Base-by-base conservation (phyloP, 768 basidiomycete species). In the Boletus rufocinnamomeus region DNA sequence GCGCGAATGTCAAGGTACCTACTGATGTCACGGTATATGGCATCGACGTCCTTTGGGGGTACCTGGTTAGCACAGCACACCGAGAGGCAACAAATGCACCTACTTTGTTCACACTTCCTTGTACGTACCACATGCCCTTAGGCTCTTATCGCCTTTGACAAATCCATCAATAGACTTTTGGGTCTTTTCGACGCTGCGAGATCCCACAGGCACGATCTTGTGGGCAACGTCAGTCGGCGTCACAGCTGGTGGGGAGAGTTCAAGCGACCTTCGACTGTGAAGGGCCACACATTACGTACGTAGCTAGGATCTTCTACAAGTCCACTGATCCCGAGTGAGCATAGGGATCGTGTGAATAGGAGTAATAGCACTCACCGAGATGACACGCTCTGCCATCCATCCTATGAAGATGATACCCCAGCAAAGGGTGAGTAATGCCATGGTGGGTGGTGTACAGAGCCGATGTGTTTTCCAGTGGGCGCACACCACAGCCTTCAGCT, bases 311-410 rank as follows among this genome's bases (percentile, higher is more conserved):
- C 41, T n/a, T 49, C 51, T n/a, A 34, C 11, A 37, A 45, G 28
- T 40, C 28, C 40, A 25, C 28, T 32, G 19, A 37, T 32, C 55
- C 32, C 32, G 21, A 28, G 25, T 51, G 21, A 65, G 28, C 30
- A 37, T 38, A 35, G 5, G 1, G 4, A 46, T 23, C 23, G 3
- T 50, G 25, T 35, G 6, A 23, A 52, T 16, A 44, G 43, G 35
- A 27, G 17, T 9, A 17, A 23, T 17, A 21, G 7, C n/a, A 50
- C 71, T 58, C 41, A 79, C 81, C 69, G 72, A 75, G 48, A 77
- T 17, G 21, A 35, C 32, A 37, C 27, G 10, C 17, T 37, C 32
- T 25, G 34, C 16, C 30, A 30, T 13, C 50, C n/a, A 32, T 9
- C 27, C 38, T 21, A 23, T 46, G 6, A 23, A 44, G 16, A 54